These are phyloP conservation scores for Eucalyptus fibrosa DNA, from an alignment of 345 rosid genomes.

Conservation along the genomic window DNA sequence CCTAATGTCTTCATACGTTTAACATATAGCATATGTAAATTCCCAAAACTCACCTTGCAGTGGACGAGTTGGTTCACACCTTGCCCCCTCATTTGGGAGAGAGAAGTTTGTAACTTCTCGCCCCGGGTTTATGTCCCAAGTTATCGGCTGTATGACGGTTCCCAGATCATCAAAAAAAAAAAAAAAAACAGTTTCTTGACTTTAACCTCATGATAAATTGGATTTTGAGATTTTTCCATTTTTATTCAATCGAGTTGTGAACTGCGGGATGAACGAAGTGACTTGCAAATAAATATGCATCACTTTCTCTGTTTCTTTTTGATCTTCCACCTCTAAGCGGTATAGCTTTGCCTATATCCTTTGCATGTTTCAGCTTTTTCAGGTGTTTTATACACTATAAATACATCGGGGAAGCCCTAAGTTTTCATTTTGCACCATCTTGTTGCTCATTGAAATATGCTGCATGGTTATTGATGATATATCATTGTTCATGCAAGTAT, in stretches of 20 bases:
- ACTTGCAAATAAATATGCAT: neutral
- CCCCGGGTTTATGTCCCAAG: no score
- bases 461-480: neutral
- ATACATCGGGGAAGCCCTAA: neutral
- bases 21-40: neutral
- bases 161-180: no score
- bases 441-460: neutral
- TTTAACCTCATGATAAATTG: neutral
- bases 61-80: no score
- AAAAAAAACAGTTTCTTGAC: neutral
- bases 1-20: neutral
- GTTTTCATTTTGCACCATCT: neutral
- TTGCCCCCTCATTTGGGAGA: no score
- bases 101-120: no score
- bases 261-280: neutral
- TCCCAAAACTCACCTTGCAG: no score
- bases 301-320: neutral
- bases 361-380: neutral
- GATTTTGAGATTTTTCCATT: neutral
- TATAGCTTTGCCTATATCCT: neutral
- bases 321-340: neutral
- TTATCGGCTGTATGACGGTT: no score
- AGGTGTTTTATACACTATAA: neutral
- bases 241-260: neutral
- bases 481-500: neutral